phyloP scores from a whole-genome alignment of 2,329 filamentous ascomycete genomes.

The Sclerotinia borealis region DNA sequence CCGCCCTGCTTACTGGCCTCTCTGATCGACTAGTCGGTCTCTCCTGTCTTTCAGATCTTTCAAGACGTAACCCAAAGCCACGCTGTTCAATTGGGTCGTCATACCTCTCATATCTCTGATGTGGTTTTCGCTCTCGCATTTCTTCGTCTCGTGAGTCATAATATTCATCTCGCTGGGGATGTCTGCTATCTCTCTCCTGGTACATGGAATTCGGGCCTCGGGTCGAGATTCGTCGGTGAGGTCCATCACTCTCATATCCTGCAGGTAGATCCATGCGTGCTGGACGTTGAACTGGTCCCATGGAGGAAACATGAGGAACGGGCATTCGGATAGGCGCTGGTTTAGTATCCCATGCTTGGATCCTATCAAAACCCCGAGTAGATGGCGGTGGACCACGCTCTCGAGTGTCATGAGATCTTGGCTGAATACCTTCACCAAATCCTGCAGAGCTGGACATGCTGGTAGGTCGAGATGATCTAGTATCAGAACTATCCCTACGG shows the following conservation, averaged over 20 bases:
- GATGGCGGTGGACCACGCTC: constrained; percentile 55
- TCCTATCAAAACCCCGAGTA: constrained; percentile 65
- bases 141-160: constrained; percentile 31
- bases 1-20: not conserved
- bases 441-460: constrained; percentile 21
- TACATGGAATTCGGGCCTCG: constrained; percentile 26
- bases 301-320: constrained; percentile 32
- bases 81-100: constrained; percentile 28
- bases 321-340: constrained; percentile 35
- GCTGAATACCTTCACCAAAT: constrained; percentile 25
- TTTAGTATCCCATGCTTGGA: constrained; percentile 46
- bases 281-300: constrained; percentile 27
- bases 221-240: constrained; percentile 32
- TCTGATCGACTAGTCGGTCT: not conserved
- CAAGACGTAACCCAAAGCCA: constrained; percentile 20
- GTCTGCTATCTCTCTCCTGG: constrained; percentile 24
- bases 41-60: constrained; percentile 15
- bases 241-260: constrained; percentile 23
- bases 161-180: constrained; percentile 26
- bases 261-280: constrained; percentile 20
- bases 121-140: constrained; percentile 11
- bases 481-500: constrained; percentile 50
- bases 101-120: constrained; percentile 25
- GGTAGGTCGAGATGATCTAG: constrained; percentile 28
- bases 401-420: constrained; percentile 37